Percentiles rank a stretch among this genome's conserved stretches.
Conservation (phyloP, 2,329 filamentous ascomycete genomes). For the Neoarthrinium moseri region DNA sequence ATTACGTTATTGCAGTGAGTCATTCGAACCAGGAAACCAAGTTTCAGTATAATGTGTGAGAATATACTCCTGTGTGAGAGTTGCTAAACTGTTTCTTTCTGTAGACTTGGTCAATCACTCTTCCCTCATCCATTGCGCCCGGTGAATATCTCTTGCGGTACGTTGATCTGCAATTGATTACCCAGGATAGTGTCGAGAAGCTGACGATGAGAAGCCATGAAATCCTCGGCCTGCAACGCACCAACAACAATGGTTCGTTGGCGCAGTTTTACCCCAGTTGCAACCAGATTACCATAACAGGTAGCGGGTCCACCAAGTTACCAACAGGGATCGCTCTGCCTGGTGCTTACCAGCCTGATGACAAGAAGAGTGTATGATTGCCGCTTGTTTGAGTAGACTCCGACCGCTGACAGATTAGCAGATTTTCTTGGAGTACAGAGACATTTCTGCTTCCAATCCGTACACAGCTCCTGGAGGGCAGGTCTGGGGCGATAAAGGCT, state of each 20-base stretch:
- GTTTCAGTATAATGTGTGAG: too few species aligned
- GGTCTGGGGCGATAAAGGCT: constrained; percentile 17
- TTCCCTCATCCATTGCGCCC: background rate
- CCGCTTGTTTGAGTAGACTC: background rate
- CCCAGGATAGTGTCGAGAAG: too few species aligned
- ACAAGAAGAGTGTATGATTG: constrained; percentile 13
- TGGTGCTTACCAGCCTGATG: constrained; percentile 18
- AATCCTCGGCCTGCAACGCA: constrained; percentile 14
- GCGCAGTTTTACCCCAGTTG: constrained; percentile 20
- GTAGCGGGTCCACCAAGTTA: constrained; percentile 10
- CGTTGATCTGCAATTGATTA: background rate
- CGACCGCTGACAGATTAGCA: constrained; percentile 8
- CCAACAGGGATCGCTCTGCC: constrained; percentile 20
- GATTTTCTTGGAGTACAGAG: constrained; percentile 25
- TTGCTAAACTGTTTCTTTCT: too few species aligned
- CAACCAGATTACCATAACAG: constrained; percentile 18
- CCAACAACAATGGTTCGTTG: constrained; percentile 14
- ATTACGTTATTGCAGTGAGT: too few species aligned
- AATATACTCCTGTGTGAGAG: too few species aligned
- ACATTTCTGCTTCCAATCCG: constrained; percentile 16
- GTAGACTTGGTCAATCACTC: constrained; percentile 5
- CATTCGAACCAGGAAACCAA: too few species aligned
- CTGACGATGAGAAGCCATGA: constrained; percentile 8
- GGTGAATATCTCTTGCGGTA: constrained; percentile 6
- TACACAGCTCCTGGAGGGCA: constrained; percentile 23